Evolutionary conservation across 2,329 filamentous ascomycete genomes (phyloP).

Genomic region (Calycina herbarum): DNA sequence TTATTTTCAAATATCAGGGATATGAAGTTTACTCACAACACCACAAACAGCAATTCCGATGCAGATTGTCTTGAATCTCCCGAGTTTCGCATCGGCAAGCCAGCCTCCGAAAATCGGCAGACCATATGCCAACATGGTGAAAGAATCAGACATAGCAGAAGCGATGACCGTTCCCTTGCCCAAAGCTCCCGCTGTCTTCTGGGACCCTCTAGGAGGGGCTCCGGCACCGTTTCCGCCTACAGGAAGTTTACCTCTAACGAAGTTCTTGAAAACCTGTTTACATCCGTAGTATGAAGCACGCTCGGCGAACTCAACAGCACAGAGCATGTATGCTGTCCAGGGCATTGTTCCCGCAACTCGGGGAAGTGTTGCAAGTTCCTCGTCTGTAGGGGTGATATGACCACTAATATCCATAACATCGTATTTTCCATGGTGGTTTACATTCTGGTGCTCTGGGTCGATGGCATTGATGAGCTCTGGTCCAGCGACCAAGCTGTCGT

Average conservation of each 20-base stretch:
- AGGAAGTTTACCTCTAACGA: conserved; percentile 59
- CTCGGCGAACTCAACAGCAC: conserved; percentile 72
- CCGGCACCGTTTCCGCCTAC: conserved; percentile 37
- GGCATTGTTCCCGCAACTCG: conserved; percentile 66
- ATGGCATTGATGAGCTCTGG: neutral
- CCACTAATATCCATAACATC: conserved; percentile 18
- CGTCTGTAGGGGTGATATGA: conserved; percentile 47
- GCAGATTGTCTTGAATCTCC: conserved; percentile 64
- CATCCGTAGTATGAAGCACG: conserved; percentile 79
- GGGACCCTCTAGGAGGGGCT: conserved; percentile 26
- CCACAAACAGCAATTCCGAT: conserved; percentile 51
- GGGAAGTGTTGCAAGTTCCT: conserved; percentile 59
- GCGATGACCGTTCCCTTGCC: conserved; percentile 55
- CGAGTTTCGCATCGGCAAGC: conserved; percentile 59
- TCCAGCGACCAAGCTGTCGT: neutral
- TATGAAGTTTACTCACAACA: conserved; percentile 39
- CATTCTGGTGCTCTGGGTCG: neutral
- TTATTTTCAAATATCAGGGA: neutral
- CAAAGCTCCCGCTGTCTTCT: conserved; percentile 52
- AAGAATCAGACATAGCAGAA: conserved; percentile 53
- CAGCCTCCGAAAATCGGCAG: conserved; percentile 51
- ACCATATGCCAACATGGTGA: conserved; percentile 49
- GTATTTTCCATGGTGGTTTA: conserved; percentile 6
- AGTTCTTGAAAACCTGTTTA: conserved; percentile 59
- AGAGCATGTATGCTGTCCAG: conserved; percentile 67